phyloP scores from a whole-genome alignment of 306 rosid genomes.

The Vigna angularis region DNA sequence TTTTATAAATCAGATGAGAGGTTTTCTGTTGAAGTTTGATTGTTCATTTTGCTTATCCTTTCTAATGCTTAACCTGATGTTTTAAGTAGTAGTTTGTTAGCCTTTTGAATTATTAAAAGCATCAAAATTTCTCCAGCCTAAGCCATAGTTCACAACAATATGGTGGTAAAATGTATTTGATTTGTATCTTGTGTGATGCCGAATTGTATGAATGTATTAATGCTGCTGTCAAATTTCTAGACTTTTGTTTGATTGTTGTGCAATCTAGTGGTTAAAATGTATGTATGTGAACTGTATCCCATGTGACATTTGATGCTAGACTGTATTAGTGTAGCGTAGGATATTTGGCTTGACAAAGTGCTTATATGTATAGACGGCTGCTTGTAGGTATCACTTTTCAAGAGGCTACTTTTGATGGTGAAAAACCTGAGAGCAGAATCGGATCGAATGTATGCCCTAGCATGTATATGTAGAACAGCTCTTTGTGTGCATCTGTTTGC shows the following conservation, averaged over 20 bases:
- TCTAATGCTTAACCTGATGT: neutral
- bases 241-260: constrained; percentile 29
- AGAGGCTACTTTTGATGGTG: constrained; percentile 96
- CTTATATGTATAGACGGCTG: constrained; percentile 40
- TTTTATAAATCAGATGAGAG: neutral
- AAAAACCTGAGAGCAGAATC: constrained; percentile 98
- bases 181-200: no score
- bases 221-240: neutral
- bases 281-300: constrained; percentile 12
- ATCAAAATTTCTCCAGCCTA: neutral
- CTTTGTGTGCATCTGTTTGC: constrained; percentile 98
- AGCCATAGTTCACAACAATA: neutral
- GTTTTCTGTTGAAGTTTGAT: neutral
- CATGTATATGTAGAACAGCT: constrained; percentile 98
- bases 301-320: constrained; percentile 26
- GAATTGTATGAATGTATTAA: neutral
- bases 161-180: no score
- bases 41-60: neutral
- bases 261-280: neutral
- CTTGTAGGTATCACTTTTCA: constrained; percentile 86
- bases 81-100: constrained; percentile 18
- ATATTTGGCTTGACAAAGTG: constrained; percentile 33
- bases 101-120: neutral
- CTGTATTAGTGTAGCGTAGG: neutral
- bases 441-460: constrained; percentile 97